Percentiles rank a stretch among this genome's conserved stretches.
These are phyloP conservation scores for Alliaria petiolata DNA, from an alignment of 345 rosid species.

Conservation along the genomic window DNA sequence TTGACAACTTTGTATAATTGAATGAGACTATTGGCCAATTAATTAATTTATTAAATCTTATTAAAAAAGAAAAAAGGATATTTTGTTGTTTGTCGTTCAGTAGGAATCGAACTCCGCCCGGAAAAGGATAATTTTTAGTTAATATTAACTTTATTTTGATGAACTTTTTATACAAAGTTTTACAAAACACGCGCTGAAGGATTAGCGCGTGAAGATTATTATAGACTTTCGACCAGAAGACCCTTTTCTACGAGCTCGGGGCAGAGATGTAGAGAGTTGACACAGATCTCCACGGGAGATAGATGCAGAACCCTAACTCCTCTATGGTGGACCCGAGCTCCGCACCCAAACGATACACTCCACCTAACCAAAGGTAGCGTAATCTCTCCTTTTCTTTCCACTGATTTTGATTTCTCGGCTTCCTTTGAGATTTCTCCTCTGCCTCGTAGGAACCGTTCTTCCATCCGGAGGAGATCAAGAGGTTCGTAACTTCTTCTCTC, in stretches of 20 bases:
- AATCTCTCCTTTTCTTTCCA: neutral
- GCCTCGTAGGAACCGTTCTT: constrained; percentile 59
- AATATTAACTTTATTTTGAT: too few species aligned
- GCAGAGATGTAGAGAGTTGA: neutral
- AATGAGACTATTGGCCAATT: too few species aligned
- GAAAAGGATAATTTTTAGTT: too few species aligned
- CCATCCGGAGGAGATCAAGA: constrained; percentile 67
- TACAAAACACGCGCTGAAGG: neutral
- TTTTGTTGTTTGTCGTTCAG: too few species aligned
- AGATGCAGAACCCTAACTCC: constrained; percentile 53
- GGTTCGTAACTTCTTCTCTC: constrained; percentile 33
- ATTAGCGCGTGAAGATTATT: constrained; percentile 1
- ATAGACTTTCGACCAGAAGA: neutral
- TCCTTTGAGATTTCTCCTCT: neutral
- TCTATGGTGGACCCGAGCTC: constrained; percentile 38
- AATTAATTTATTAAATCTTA: neutral
- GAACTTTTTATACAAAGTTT: too few species aligned
- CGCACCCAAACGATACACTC: constrained; percentile 64
- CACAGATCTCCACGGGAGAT: constrained; percentile 13
- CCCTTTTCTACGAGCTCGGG: neutral
- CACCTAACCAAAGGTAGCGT: constrained; percentile 68
- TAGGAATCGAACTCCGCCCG: too few species aligned
- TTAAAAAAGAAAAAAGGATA: too few species aligned
- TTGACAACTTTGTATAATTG: constrained; percentile 16
- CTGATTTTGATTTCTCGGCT: neutral